phyloP scores from a whole-genome alignment of 208 protist genomes.

The Trypanosoma theileri region DNA sequence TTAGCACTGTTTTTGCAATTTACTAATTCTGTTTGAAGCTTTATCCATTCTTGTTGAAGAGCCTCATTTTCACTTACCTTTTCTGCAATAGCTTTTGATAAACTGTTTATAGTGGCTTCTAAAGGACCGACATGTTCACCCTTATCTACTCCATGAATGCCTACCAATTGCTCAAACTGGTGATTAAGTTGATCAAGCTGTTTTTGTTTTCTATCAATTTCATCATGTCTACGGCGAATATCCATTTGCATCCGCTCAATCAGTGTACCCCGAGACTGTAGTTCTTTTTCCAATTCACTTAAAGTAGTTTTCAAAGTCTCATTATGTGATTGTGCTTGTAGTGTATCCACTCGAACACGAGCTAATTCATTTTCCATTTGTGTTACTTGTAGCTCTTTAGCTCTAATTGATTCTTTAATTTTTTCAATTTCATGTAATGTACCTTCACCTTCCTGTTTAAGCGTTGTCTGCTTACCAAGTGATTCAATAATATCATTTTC shows the following conservation, averaged over 20 bases:
- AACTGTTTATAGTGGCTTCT: slow-evolving; percentile 95
- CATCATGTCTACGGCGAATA: slow-evolving; percentile 93
- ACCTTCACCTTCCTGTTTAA: slow-evolving; percentile 92
- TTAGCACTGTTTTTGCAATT: slow-evolving; percentile 89
- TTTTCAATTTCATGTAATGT: slow-evolving; percentile 90
- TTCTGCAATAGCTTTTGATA: slow-evolving; percentile 90
- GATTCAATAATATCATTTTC: slow-evolving; percentile 87
- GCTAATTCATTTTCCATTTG: slow-evolving; percentile 96
- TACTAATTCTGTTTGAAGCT: slow-evolving; percentile 94
- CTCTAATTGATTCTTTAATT: slow-evolving; percentile 84
- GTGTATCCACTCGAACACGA: slow-evolving; percentile 93
- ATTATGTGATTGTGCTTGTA: slow-evolving; percentile 93
- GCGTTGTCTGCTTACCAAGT: slow-evolving; percentile 89
- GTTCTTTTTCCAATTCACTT: slow-evolving; percentile 88
- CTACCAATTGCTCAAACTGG: slow-evolving; percentile 89
- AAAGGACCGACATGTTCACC: slow-evolving; percentile 92
- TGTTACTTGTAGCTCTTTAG: slow-evolving; percentile 93
- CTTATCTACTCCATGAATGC: slow-evolving; percentile 58
- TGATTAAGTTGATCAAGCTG: slow-evolving; percentile 95
- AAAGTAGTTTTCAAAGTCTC: slow-evolving; percentile 86
- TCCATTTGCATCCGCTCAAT: slow-evolving; percentile 95
- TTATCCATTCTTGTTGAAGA: slow-evolving; percentile 95
- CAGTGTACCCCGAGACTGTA: slow-evolving; percentile 86
- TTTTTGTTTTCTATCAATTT: slow-evolving; percentile 96
- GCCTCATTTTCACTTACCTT: slow-evolving; percentile 91